These are phyloP conservation scores for Noccaea bulbosa DNA, from an alignment of 345 rosid genomes.

Conservation along the genomic window DNA sequence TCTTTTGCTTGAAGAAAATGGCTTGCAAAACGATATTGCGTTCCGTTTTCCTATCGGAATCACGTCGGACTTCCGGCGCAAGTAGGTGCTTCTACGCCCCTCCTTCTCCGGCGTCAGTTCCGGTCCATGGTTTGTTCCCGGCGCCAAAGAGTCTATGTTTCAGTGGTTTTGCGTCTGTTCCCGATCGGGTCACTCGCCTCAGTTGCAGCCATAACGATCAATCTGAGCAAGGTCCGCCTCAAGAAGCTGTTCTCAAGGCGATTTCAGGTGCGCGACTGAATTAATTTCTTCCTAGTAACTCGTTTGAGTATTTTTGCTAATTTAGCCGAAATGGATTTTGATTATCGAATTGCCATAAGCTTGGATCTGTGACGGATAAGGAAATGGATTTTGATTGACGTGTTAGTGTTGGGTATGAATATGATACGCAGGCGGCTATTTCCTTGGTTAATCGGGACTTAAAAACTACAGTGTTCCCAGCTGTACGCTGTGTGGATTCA, in stretches of 20 bases:
- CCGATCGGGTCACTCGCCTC: slow-evolving; percentile 47
- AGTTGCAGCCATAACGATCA: slow-evolving; percentile 52
- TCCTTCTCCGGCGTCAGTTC: slow-evolving; percentile 45
- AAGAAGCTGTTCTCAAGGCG: slow-evolving; percentile 93
- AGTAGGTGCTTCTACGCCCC: slow-evolving; percentile 43
- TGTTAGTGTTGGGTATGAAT: slow-evolving; percentile 14
- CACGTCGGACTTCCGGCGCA: slow-evolving; percentile 50
- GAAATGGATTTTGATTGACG: not conserved
- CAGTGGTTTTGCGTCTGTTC: slow-evolving; percentile 40
- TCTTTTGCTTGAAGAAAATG: slow-evolving; percentile 46
- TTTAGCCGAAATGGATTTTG: slow-evolving; percentile 24
- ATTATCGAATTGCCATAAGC: slow-evolving; percentile 2
- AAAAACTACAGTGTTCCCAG: not conserved
- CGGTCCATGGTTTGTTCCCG: slow-evolving; percentile 39
- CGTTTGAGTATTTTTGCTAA: slow-evolving; percentile 17
- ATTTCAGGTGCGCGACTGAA: slow-evolving; percentile 66
- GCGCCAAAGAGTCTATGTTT: slow-evolving; percentile 37
- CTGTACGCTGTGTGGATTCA: not conserved
- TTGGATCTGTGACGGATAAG: slow-evolving; percentile 17
- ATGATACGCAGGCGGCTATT: not conserved
- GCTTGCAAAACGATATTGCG: slow-evolving; percentile 76
- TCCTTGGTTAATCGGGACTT: not conserved
- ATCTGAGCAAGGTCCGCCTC: slow-evolving; percentile 79
- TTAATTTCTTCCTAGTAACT: not conserved
- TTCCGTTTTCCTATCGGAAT: slow-evolving; percentile 58